Evolutionary conservation across 2,329 filamentous ascomycete species (phyloP).

Genomic region (Microsporum ferrugineum): DNA sequence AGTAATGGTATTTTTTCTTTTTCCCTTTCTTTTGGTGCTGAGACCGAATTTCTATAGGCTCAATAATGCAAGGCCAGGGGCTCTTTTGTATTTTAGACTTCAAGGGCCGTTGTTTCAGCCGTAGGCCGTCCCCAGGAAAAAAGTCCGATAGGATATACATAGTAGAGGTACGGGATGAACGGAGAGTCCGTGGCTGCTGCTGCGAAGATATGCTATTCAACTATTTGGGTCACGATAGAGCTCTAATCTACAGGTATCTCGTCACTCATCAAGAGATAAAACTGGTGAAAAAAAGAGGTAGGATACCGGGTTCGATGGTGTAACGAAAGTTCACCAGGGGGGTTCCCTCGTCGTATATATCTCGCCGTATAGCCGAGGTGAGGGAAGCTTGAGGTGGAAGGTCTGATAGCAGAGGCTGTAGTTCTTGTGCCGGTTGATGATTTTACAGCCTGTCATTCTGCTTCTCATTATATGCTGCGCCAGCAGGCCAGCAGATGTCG

Average conservation of each 20-base stretch:
- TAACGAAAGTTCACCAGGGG: not conserved
- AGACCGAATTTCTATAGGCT: constrained; percentile 3
- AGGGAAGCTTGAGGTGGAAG: not conserved
- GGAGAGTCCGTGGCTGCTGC: too few species aligned
- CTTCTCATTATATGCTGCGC: too few species aligned
- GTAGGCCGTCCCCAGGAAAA: not conserved
- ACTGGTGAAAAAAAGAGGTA: not conserved
- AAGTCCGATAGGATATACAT: not conserved
- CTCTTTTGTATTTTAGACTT: not conserved
- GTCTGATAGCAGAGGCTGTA: not conserved
- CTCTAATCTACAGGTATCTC: not conserved
- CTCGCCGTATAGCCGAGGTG: not conserved
- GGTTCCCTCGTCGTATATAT: not conserved
- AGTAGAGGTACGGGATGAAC: not conserved
- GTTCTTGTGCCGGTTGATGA: not conserved
- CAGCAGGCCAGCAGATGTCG: not conserved
- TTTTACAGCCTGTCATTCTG: too few species aligned
- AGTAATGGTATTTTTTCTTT: not conserved
- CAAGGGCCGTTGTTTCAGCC: constrained; percentile 3
- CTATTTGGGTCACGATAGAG: not conserved
- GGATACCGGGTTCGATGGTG: not conserved
- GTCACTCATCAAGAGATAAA: not conserved
- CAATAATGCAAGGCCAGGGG: not conserved
- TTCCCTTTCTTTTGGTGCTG: not conserved
- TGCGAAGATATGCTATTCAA: not conserved